Percentiles rank a stretch among this genome's conserved stretches.
Evolutionary conservation across 2,329 filamentous ascomycete species (phyloP).

Genomic region (Hymenoscyphus infarciens): DNA sequence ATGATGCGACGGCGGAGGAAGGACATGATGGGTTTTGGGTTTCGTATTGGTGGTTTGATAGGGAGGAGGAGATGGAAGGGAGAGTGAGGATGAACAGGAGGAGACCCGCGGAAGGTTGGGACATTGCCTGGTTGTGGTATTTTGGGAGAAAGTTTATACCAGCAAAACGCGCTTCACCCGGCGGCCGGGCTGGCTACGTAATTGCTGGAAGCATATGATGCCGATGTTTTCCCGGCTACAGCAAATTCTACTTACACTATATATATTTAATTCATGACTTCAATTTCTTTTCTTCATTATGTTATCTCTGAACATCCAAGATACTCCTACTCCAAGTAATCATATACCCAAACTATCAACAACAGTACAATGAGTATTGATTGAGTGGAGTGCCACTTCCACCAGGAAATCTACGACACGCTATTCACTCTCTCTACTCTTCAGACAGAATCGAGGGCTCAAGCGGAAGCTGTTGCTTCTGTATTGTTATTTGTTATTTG

Average conservation of each 20-base stretch:
- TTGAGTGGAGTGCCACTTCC: too few species aligned
- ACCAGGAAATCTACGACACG: too few species aligned
- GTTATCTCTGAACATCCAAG: too few species aligned
- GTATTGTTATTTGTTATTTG: not conserved
- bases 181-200: not conserved
- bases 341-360: too few species aligned
- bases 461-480: not conserved
- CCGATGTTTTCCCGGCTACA: not conserved
- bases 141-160: not conserved
- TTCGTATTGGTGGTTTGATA: not conserved
- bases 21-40: conserved; percentile 15
- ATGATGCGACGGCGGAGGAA: conserved; percentile 28
- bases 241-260: too few species aligned
- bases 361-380: too few species aligned
- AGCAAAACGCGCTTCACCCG: not conserved
- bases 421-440: too few species aligned
- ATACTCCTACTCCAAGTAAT: too few species aligned
- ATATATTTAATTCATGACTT: too few species aligned
- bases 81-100: not conserved
- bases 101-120: not conserved
- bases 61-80: not conserved
- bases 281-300: too few species aligned
- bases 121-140: not conserved
- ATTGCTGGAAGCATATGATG: not conserved
- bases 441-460: too few species aligned